Evolutionary conservation across 139 green algal genomes (phyloP).

Genomic region (Closterium sp.): DNA sequence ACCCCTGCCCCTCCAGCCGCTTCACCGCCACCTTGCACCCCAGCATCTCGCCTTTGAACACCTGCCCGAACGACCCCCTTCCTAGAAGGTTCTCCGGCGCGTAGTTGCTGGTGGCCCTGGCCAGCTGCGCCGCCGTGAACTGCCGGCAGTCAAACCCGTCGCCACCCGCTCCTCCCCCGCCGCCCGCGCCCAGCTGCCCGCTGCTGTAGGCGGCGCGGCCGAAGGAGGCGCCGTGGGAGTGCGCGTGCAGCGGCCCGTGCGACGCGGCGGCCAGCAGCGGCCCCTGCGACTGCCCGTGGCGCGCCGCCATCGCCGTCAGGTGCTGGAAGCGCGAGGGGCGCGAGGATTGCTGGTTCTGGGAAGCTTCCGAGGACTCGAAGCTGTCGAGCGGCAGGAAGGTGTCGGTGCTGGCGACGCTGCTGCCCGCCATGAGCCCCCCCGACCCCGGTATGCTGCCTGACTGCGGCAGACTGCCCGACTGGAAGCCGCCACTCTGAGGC

Average conservation of each 20-base stretch:
- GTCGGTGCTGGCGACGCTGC: neutral
- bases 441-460: neutral
- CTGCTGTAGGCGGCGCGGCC: neutral
- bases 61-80: neutral
- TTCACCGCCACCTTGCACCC: slow-evolving; percentile 2
- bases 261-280: neutral
- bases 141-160: neutral
- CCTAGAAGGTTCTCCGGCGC: neutral
- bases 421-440: neutral
- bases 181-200: neutral
- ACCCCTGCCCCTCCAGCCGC: neutral
- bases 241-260: neutral
- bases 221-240: neutral
- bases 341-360: neutral
- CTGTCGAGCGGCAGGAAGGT: neutral
- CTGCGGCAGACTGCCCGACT: neutral
- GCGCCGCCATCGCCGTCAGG: neutral
- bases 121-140: neutral
- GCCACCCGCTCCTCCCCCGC: neutral
- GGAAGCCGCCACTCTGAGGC: no score
- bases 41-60: neutral
- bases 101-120: neutral
- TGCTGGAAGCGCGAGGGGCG: neutral
- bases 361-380: neutral
- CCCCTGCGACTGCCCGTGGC: neutral